phyloP scores from a whole-genome alignment of 768 basidiomycete species.

The Pleurotus eryngii region DNA sequence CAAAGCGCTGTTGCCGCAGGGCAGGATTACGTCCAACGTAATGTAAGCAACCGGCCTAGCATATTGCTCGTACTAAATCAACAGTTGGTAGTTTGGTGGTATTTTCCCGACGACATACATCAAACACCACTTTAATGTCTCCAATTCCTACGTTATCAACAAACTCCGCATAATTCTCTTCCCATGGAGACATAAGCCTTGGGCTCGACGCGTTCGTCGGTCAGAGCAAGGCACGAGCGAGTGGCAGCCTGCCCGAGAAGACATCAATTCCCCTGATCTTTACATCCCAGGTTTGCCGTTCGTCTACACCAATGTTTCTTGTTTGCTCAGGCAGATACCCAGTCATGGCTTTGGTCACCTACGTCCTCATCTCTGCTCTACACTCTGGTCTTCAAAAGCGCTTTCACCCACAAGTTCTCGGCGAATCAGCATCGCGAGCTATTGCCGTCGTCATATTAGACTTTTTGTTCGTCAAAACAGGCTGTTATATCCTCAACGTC shows the following conservation, averaged over 20 bases:
- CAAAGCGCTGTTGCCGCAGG: conserved; percentile 89
- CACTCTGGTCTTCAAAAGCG: conserved; percentile 77
- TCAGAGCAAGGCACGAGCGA: conserved; percentile 68
- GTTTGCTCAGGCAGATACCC: background rate
- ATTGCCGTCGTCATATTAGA: conserved; percentile 84
- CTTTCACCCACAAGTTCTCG: conserved; percentile 88
- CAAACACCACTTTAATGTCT: conserved; percentile 94
- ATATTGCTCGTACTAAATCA: conserved; percentile 1
- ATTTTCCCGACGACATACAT: conserved; percentile 73
- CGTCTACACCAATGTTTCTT: background rate
- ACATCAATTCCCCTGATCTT: conserved; percentile 93
- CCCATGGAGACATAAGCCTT: conserved; percentile 91
- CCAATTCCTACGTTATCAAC: conserved; percentile 89
- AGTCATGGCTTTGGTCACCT: conserved; percentile 97
- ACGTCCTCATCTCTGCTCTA: conserved; percentile 85
- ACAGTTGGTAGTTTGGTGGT: conserved; percentile 61
- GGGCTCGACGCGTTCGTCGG: conserved; percentile 68
- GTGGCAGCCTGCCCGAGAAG: conserved; percentile 88
- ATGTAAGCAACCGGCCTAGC: conserved; percentile 48
- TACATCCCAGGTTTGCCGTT: conserved; percentile 81
- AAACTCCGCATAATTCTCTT: conserved; percentile 90
- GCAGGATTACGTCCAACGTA: conserved; percentile 93
- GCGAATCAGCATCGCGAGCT: conserved; percentile 81
- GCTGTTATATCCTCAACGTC: conserved; percentile 92
- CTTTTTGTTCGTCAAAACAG: conserved; percentile 84